Conservation (phyloP, 2,329 filamentous ascomycete species). For the Botrytis medusae region DNA sequence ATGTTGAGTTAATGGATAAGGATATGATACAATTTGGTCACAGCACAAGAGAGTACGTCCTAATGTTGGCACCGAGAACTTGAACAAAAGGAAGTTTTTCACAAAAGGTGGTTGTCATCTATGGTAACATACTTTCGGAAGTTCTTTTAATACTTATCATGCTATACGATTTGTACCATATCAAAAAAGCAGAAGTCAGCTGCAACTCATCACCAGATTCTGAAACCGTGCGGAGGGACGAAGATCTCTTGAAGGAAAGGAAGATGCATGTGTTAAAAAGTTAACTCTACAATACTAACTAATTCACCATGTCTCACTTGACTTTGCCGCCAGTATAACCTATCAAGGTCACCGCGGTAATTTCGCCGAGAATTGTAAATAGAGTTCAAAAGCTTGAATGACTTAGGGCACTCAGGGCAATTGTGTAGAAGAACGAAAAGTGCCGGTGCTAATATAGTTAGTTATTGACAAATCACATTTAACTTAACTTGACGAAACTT, state of each 20-base stretch:
- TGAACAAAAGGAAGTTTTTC: conserved; percentile 8
- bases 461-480: neutral
- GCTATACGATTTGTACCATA: neutral
- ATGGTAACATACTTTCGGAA: neutral
- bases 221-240: neutral
- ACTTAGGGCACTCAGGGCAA: neutral
- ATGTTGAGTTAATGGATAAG: conserved; percentile 82
- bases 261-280: neutral
- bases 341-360: neutral
- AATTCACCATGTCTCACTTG: neutral
- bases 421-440: neutral
- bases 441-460: conserved; percentile 3
- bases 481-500: neutral
- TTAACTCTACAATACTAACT: neutral
- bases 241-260: neutral
- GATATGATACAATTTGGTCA: conserved; percentile 87
- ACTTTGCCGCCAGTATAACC: neutral
- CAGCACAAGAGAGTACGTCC: conserved; percentile 90
- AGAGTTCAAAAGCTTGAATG: conserved; percentile 6
- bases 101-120: neutral
- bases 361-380: neutral
- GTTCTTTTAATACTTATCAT: neutral
- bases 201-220: conserved; percentile 4
- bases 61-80: conserved; percentile 66
- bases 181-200: conserved; percentile 16